These are phyloP conservation scores for Mycena belliarum DNA, from an alignment of 768 basidiomycete species.

Conservation along the genomic window DNA sequence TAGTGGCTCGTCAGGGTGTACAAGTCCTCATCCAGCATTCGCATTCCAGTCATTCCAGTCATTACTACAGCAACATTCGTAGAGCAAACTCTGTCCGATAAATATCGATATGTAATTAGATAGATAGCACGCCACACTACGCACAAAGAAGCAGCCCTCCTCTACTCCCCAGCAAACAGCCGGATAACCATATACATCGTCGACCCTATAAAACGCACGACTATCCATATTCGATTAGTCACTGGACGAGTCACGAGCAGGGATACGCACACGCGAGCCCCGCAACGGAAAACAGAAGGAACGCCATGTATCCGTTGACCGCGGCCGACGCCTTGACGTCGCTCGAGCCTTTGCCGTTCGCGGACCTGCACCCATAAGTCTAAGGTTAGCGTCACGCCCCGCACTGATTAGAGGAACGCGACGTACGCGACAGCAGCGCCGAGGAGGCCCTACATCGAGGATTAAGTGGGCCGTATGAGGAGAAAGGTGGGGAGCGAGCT, in stretches of 20 bases:
- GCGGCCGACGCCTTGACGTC: slow-evolving; percentile 48
- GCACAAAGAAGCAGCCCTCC: not conserved
- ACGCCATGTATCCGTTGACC: slow-evolving; percentile 87
- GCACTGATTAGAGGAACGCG: not conserved
- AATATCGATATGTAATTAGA: too few species aligned
- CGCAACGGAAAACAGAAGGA: slow-evolving; percentile 85
- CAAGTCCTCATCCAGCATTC: too few species aligned
- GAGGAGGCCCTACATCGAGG: slow-evolving; percentile 58
- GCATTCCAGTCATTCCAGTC: too few species aligned
- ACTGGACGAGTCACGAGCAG: not conserved
- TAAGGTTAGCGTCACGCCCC: not conserved
- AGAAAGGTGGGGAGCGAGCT: slow-evolving; percentile 21
- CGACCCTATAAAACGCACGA: slow-evolving; percentile 83
- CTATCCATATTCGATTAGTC: slow-evolving; percentile 36
- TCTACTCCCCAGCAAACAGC: slow-evolving; percentile 85
- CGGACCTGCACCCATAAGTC: slow-evolving; percentile 32
- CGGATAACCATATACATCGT: slow-evolving; percentile 82
- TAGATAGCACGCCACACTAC: too few species aligned
- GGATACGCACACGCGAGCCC: slow-evolving; percentile 76
- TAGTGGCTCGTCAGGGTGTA: too few species aligned
- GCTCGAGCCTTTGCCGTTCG: slow-evolving; percentile 47
- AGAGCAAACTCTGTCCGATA: too few species aligned
- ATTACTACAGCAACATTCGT: too few species aligned
- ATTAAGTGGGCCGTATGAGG: too few species aligned
- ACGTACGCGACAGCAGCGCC: slow-evolving; percentile 75